phyloP scores from a whole-genome alignment of 164 flowering plant genomes.

The Nymphaea thermarum region DNA sequence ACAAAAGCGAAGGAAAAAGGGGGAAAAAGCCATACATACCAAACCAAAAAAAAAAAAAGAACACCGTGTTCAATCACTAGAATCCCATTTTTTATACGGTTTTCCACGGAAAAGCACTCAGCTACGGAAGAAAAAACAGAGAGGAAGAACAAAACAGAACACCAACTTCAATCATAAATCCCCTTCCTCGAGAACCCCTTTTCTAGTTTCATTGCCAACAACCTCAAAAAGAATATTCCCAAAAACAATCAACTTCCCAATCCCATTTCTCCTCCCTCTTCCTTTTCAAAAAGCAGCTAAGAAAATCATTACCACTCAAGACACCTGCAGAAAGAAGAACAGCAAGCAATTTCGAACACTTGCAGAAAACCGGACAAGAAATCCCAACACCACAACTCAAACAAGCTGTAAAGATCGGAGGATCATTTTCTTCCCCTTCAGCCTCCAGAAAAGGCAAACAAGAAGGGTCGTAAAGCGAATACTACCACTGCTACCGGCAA shows the following conservation, averaged over 20 bases:
- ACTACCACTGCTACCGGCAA: neutral
- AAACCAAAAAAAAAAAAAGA: neutral
- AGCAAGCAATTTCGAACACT: neutral
- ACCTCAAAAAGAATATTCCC: neutral
- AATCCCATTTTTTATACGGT: too few species aligned
- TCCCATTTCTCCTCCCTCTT: neutral
- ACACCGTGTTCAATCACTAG: too few species aligned
- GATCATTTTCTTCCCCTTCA: too few species aligned
- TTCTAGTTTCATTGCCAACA: neutral
- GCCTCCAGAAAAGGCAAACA: neutral
- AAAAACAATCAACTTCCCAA: neutral
- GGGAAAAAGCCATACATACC: neutral
- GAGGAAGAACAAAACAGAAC: neutral
- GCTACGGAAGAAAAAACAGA: neutral
- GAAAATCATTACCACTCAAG: neutral
- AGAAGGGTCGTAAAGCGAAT: neutral
- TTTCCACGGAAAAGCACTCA: too few species aligned
- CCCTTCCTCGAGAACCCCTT: neutral
- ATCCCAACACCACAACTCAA: neutral
- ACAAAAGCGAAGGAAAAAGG: too few species aligned
- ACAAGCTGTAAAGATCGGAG: neutral
- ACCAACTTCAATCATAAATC: neutral
- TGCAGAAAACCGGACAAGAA: neutral
- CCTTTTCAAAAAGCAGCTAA: neutral
- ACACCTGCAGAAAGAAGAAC: neutral